Evolutionary conservation across 768 basidiomycete genomes (phyloP).

Genomic region (Hemileccinum impolitum): DNA sequence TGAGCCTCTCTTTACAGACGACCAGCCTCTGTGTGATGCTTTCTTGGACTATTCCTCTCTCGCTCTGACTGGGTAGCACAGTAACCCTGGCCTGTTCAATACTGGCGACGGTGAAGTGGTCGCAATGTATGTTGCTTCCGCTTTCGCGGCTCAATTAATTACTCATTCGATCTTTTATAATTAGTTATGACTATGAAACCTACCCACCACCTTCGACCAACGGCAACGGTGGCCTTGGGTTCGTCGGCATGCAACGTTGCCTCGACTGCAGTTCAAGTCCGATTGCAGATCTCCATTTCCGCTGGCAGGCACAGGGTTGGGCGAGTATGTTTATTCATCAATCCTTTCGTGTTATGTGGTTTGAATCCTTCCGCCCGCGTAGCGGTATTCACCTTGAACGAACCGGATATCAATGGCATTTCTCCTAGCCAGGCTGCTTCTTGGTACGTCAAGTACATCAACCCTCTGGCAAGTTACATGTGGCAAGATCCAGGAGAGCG

Average conservation of each 20-base stretch:
- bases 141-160: background rate
- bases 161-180: background rate
- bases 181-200: slow-evolving; percentile 39
- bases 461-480: slow-evolving; percentile 30
- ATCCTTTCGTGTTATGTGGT: background rate
- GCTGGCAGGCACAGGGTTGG: slow-evolving; percentile 32
- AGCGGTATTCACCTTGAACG: slow-evolving; percentile 37
- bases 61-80: slow-evolving; percentile 10
- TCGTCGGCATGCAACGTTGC: slow-evolving; percentile 40
- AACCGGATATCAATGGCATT: slow-evolving; percentile 34
- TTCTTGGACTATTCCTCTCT: background rate
- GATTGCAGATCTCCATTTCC: slow-evolving; percentile 28
- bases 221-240: slow-evolving; percentile 35
- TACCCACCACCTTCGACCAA: slow-evolving; percentile 33
- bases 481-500: background rate
- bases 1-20: slow-evolving; percentile 17
- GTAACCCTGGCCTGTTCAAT: slow-evolving; percentile 30
- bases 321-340: slow-evolving; percentile 21
- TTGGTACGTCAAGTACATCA: slow-evolving; percentile 37
- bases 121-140: slow-evolving; percentile 25
- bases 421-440: slow-evolving; percentile 29
- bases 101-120: slow-evolving; percentile 34
- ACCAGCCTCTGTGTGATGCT: slow-evolving; percentile 27
- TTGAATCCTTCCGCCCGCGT: background rate
- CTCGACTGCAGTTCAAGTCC: slow-evolving; percentile 37